Base-by-base conservation (phyloP, 352 stramenopile genomes). In the Globisporangium mamillatum region DNA sequence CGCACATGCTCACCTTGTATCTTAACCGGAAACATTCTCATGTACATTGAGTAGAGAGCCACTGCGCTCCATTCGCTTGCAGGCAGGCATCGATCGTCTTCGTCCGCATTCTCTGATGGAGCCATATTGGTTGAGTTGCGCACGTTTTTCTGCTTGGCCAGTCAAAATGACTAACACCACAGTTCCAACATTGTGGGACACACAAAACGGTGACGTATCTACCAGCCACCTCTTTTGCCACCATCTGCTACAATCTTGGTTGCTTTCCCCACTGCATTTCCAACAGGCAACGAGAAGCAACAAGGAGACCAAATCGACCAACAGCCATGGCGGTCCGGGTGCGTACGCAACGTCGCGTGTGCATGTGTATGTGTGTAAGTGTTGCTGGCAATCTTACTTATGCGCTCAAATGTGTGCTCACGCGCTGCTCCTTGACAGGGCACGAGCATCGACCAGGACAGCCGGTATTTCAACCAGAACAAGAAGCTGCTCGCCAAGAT, bases 401-500 rank as follows among this genome's bases (percentile, higher is more conserved):
- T 32, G 55, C 18, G 52, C 59, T 3, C 7, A 38, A 22, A n/a
- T 38, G 41, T 56, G 18, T 56, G 60, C 56, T 22, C 18, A 14
- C 2, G 7, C 36, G 25, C 16, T 60, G 29, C 18, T 44, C 5
- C 7, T 58, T 16, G 18, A 22, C 70, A 92, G 67, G 89, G 84
- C 60, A 89, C 81, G 53, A 88, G 70, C 60, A 61, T 90, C 67
- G 74, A 91, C 44, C 91, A 97, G 75, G 91, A 97, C 69, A 91
- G 82, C 38, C 86, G 90, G 53, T 97, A 86, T 75, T 92, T 88
- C 60, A 87, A 84, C 60, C 81, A 93, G 67, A 86, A 96, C 74
- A 96, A 96, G 81, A 97, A 97, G 71, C 84, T 97, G 48, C 72
- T 97, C 65, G 81, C 84, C 16, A 88, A 82, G 63, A 93, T 97